These are phyloP conservation scores for Zasmidium citrigriseum DNA, from an alignment of 2,329 filamentous ascomycete species.

Conservation along the genomic window DNA sequence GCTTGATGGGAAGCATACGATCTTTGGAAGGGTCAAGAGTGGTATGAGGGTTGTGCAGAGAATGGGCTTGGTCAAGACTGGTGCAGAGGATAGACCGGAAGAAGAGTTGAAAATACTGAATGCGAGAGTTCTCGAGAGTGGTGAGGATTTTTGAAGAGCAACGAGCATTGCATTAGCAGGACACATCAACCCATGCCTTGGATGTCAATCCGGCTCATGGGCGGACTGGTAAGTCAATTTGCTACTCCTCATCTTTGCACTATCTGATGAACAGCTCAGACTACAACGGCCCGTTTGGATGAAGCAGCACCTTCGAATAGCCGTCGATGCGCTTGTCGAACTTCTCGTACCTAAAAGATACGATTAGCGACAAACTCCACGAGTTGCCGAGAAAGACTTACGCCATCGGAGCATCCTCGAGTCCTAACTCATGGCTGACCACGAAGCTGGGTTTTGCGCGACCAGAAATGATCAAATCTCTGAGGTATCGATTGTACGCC, in stretches of 20 bases:
- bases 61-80: conserved; percentile 86
- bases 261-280: not conserved
- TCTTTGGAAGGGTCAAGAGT: conserved; percentile 86
- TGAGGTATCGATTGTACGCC: conserved; percentile 65
- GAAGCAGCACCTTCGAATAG: conserved; percentile 68
- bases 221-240: not conserved
- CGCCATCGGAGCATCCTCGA: conserved; percentile 58
- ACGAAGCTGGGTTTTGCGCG: conserved; percentile 68
- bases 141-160: conserved; percentile 55
- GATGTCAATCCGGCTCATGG: too few relatives aligned
- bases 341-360: conserved; percentile 54
- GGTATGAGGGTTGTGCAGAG: conserved; percentile 83
- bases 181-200: too few relatives aligned
- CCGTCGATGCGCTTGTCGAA: conserved; percentile 67
- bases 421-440: conserved; percentile 63
- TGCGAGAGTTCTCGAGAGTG: conserved; percentile 68
- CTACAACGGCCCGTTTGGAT: conserved; percentile 58
- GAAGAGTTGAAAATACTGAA: conserved; percentile 80
- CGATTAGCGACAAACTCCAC: not conserved
- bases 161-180: too few relatives aligned
- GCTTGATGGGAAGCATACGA: conserved; percentile 95
- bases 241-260: not conserved
- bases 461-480: conserved; percentile 65
- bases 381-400: not conserved
- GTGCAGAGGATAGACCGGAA: conserved; percentile 73